phyloP scores from a whole-genome alignment of 352 stramenopile genomes.

The Phytophthora capsici region DNA sequence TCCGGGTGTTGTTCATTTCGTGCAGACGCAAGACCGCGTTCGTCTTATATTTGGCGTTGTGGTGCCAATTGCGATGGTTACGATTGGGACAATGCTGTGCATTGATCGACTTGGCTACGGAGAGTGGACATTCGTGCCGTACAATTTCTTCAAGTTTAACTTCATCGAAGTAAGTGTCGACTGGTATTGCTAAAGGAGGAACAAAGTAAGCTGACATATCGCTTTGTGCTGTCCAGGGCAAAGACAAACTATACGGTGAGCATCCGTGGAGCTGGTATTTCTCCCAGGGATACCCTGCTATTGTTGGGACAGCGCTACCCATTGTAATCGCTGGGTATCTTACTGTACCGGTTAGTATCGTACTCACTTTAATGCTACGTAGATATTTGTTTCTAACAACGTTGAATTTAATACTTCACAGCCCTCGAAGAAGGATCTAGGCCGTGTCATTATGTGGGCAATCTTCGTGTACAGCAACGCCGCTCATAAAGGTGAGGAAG shows the following conservation, averaged over 20 bases:
- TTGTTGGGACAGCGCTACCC: conserved; percentile 63
- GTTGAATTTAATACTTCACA: conserved; percentile 18
- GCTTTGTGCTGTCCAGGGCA: conserved; percentile 46
- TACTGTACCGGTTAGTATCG: conserved; percentile 52
- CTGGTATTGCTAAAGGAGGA: neutral
- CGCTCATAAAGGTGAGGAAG: conserved; percentile 73
- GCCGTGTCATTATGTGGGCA: conserved; percentile 66
- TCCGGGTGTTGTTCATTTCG: conserved; percentile 59
- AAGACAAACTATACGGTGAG: conserved; percentile 81
- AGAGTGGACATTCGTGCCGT: conserved; percentile 84
- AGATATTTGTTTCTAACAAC: neutral
- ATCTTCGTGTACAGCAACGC: conserved; percentile 83
- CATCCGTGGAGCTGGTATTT: conserved; percentile 90
- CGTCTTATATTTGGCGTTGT: conserved; percentile 56
- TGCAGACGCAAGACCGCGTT: conserved; percentile 49
- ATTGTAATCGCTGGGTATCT: conserved; percentile 62
- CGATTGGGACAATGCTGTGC: conserved; percentile 62
- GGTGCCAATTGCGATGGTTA: conserved; percentile 62
- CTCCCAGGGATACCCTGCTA: conserved; percentile 74
- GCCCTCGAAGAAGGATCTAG: conserved; percentile 71
- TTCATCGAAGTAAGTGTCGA: conserved; percentile 64
- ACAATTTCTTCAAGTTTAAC: conserved; percentile 91
- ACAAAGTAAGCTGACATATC: neutral
- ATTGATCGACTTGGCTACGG: conserved; percentile 84
- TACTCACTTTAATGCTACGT: too few relatives aligned